phyloP scores from a whole-genome alignment of 148 eudicot genomes.

The Chenopodium album region DNA sequence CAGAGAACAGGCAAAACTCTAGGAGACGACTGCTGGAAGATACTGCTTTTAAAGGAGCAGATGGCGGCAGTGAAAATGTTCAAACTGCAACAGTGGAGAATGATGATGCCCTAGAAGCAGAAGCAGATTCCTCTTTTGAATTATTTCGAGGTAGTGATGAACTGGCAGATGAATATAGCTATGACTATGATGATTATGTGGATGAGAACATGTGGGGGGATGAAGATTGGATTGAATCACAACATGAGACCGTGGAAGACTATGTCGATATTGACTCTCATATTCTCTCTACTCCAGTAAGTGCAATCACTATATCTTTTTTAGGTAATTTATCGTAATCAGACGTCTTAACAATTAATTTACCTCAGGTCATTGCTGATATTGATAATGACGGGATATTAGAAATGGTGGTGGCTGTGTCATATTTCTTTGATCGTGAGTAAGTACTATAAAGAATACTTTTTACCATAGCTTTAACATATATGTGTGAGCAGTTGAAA shows the following conservation, averaged over 20 bases:
- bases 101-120: slow-evolving; percentile 71
- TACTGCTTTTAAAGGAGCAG: slow-evolving; percentile 33
- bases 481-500: background rate
- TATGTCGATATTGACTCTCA: slow-evolving; percentile 85
- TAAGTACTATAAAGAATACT: slow-evolving; percentile 43
- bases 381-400: slow-evolving; percentile 91
- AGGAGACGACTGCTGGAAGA: slow-evolving; percentile 77
- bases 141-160: slow-evolving; percentile 81
- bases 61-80: slow-evolving; percentile 38
- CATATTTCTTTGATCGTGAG: slow-evolving; percentile 99
- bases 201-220: slow-evolving; percentile 95
- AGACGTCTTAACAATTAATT: background rate
- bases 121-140: slow-evolving; percentile 95
- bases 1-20: slow-evolving; percentile 44
- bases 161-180: slow-evolving; percentile 92
- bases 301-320: slow-evolving; percentile 24
- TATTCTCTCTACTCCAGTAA: slow-evolving; percentile 91
- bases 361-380: slow-evolving; percentile 87
- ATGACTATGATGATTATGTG: slow-evolving; percentile 97
- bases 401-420: slow-evolving; percentile 97
- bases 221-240: slow-evolving; percentile 89
- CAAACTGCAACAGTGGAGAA: slow-evolving; percentile 81
- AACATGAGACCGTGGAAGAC: slow-evolving; percentile 69
- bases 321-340: background rate
- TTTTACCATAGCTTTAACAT: background rate